These are phyloP conservation scores for Mercurialis annua DNA, from an alignment of 345 rosid genomes.

Conservation along the genomic window DNA sequence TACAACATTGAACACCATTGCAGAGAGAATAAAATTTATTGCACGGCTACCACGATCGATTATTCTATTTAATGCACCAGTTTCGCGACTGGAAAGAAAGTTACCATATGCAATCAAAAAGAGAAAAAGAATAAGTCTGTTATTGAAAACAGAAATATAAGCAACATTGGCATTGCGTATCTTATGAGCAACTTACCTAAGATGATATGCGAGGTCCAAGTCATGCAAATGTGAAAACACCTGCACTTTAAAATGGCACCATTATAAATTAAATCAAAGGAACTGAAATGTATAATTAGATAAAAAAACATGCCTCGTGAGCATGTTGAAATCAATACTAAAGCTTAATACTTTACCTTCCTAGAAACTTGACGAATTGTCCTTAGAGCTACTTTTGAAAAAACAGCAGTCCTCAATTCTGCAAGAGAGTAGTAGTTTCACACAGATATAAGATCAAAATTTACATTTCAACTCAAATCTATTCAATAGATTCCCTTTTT, in stretches of 20 bases:
- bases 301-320: background rate
- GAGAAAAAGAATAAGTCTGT: background rate
- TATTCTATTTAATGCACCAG: constrained; percentile 87
- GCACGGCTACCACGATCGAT: constrained; percentile 99
- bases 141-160: background rate
- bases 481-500: no score
- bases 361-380: constrained; percentile 91
- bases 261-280: background rate
- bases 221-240: constrained; percentile 93
- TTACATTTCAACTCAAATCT: no score
- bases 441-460: constrained; percentile 1
- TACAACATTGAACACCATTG: constrained; percentile 94
- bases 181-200: constrained; percentile 45
- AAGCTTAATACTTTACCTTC: constrained; percentile 45
- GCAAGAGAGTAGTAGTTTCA: constrained; percentile 27
- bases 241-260: constrained; percentile 32
- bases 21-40: constrained; percentile 86
- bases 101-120: constrained; percentile 22
- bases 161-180: background rate
- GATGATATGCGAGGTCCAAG: constrained; percentile 89
- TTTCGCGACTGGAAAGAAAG: constrained; percentile 75
- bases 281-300: background rate
- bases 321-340: background rate
- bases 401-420: constrained; percentile 95
- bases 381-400: constrained; percentile 84